Conservation (phyloP, 208 protist species). For the Acanthamoeba culbertsoni region DNA sequence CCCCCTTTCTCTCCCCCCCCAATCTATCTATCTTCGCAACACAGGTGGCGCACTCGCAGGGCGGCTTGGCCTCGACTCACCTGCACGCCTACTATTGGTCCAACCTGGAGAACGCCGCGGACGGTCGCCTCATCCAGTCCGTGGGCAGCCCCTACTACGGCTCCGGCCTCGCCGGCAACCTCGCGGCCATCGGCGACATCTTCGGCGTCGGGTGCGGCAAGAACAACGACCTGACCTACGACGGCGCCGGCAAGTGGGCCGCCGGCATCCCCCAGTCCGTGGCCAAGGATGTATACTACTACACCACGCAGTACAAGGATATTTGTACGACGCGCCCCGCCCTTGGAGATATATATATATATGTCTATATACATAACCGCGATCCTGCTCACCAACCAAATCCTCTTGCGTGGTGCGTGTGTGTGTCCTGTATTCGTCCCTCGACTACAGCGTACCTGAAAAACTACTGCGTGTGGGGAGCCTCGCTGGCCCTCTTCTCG, state of each 20-base stretch:
- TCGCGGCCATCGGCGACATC: constrained; percentile 57
- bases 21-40: not conserved
- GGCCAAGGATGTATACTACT: constrained; percentile 63
- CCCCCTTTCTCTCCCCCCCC: no score
- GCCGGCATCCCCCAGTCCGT: constrained; percentile 49
- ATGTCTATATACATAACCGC: not conserved
- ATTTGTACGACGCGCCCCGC: not conserved
- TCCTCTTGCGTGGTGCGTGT: not conserved
- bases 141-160: constrained; percentile 77
- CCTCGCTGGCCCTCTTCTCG: constrained; percentile 50
- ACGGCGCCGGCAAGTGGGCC: constrained; percentile 70
- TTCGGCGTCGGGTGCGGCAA: constrained; percentile 15
- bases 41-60: constrained; percentile 74
- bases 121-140: constrained; percentile 68
- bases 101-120: constrained; percentile 35
- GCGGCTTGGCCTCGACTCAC: constrained; percentile 69
- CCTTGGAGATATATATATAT: not conserved
- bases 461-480: constrained; percentile 42
- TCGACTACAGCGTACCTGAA: not conserved
- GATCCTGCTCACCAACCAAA: not conserved
- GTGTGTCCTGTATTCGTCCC: not conserved
- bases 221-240: constrained; percentile 70
- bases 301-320: constrained; percentile 72
- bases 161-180: constrained; percentile 64
- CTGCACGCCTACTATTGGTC: constrained; percentile 71